Conservation (phyloP, 306 rosid genomes). For the Carpinus viminea region DNA sequence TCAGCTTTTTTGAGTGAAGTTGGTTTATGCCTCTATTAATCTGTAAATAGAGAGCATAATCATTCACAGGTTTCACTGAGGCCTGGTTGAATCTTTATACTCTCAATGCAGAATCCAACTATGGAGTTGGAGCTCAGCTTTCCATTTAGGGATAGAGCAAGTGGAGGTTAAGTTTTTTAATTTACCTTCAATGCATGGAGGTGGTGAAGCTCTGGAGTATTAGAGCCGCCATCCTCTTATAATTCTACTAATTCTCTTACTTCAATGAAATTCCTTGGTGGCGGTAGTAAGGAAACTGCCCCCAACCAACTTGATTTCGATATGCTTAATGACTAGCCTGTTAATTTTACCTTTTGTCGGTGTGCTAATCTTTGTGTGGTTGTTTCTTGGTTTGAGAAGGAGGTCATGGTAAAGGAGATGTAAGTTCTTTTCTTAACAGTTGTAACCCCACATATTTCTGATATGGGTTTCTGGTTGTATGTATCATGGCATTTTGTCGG, state of each 20-base stretch:
- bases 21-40: conserved; percentile 66
- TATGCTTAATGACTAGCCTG: conserved; percentile 32
- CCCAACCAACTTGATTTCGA: conserved; percentile 43
- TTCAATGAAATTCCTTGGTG: conserved; percentile 40
- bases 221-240: conserved; percentile 45
- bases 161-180: conserved; percentile 79
- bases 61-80: conserved; percentile 57
- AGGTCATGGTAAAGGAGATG: conserved; percentile 33
- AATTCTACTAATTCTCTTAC: conserved; percentile 39
- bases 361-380: conserved; percentile 24
- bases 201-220: conserved; percentile 57
- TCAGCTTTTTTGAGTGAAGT: conserved; percentile 44
- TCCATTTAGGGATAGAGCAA: conserved; percentile 87
- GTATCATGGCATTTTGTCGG: conserved; percentile 38
- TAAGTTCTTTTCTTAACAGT: conserved; percentile 25
- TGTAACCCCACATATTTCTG: conserved; percentile 38
- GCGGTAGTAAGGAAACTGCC: conserved; percentile 54
- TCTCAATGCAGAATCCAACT: conserved; percentile 88
- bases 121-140: conserved; percentile 85
- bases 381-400: conserved; percentile 40
- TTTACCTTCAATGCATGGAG: conserved; percentile 68
- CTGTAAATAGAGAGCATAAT: conserved; percentile 99
- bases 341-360: conserved; percentile 30
- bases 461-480: conserved; percentile 44
- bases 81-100: conserved; percentile 82